phyloP scores from a whole-genome alignment of 768 basidiomycete species.

The Favolaschia claudopus region DNA sequence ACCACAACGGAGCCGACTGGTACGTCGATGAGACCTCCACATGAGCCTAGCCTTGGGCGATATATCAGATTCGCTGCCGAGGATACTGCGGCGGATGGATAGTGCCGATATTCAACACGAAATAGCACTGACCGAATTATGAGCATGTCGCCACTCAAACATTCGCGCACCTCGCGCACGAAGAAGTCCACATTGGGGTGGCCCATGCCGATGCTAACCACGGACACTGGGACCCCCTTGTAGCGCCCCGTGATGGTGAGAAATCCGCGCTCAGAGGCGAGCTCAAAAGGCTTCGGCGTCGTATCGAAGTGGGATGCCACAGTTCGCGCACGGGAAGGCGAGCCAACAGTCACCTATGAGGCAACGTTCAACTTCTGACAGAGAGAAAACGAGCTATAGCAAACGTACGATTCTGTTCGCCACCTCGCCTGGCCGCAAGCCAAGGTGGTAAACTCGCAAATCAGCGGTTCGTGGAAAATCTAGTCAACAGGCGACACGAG shows the following conservation, averaged over 20 bases:
- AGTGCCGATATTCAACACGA: neutral
- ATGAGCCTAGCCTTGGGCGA: constrained; percentile 74
- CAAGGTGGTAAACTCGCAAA: constrained; percentile 82
- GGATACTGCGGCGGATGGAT: constrained; percentile 1
- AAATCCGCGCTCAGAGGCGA: constrained; percentile 80
- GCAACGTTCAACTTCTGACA: neutral
- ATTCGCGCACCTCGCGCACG: constrained; percentile 81
- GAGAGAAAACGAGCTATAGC: constrained; percentile 2
- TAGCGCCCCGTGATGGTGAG: constrained; percentile 75
- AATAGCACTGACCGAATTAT: constrained; percentile 52
- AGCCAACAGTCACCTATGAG: constrained; percentile 74
- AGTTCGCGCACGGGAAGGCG: constrained; percentile 67
- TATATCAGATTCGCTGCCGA: constrained; percentile 10
- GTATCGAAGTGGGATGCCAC: constrained; percentile 70
- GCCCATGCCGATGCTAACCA: constrained; percentile 88
- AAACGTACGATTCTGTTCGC: constrained; percentile 77
- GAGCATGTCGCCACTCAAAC: constrained; percentile 66
- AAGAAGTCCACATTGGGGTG: constrained; percentile 86
- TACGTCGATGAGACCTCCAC: constrained; percentile 72
- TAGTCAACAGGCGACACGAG: constrained; percentile 35
- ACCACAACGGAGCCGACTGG: constrained; percentile 81
- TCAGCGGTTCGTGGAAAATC: constrained; percentile 82
- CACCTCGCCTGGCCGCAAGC: constrained; percentile 76
- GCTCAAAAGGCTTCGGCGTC: constrained; percentile 63
- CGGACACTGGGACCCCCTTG: constrained; percentile 67